Conservation (phyloP, 306 rosid species). For the Rubus idaeus region DNA sequence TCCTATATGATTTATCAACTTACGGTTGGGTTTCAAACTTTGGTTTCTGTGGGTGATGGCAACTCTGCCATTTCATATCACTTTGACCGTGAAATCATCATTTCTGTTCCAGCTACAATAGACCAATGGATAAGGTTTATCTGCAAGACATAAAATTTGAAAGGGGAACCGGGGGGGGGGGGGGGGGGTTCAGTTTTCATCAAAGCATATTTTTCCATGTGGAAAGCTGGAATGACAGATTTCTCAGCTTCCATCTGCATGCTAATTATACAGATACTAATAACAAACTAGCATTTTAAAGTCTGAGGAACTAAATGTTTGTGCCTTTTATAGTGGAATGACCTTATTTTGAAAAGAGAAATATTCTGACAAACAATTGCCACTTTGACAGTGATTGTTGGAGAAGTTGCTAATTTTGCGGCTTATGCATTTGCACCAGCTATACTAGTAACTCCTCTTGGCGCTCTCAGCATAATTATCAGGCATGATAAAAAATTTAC, state of each 20-base stretch:
- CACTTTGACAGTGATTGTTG: conserved; percentile 87
- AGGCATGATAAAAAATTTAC: conserved; percentile 54
- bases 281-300: neutral
- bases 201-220: no score
- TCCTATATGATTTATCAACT: neutral
- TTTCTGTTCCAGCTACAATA: neutral
- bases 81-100: neutral
- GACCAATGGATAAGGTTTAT: no score
- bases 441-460: conserved; percentile 96
- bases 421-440: conserved; percentile 99
- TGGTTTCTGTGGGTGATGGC: neutral
- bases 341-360: conserved; percentile 9
- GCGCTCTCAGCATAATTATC: conserved; percentile 99
- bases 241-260: neutral
- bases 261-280: neutral
- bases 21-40: no score
- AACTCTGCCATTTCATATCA: neutral
- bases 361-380: conserved; percentile 32
- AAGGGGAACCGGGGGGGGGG: no score
- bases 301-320: conserved; percentile 1
- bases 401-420: conserved; percentile 98
- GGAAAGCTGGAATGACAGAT: no score
- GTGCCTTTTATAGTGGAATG: conserved; percentile 12
- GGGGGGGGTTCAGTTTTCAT: no score
- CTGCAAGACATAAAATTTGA: no score